phyloP scores from a whole-genome alignment of 306 rosid species.

The Vigna hirtella region DNA sequence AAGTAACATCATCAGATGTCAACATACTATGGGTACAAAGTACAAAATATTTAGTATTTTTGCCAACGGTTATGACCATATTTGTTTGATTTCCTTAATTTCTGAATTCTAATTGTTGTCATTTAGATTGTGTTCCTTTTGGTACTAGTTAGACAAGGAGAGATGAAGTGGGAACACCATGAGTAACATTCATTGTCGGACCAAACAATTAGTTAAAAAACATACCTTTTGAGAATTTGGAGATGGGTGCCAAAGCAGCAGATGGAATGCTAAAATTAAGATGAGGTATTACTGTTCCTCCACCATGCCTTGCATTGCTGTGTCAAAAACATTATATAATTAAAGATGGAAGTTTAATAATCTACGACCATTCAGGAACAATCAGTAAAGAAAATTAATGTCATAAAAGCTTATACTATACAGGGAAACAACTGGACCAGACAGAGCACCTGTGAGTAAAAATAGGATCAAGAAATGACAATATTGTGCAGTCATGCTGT shows the following conservation, averaged over 20 bases:
- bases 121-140: constrained; percentile 14
- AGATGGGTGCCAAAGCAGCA: constrained; percentile 76
- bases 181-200: neutral
- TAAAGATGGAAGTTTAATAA: constrained; percentile 41
- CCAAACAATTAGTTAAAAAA: constrained; percentile 27
- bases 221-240: constrained; percentile 74
- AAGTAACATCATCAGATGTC: constrained; percentile 34
- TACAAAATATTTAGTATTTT: constrained; percentile 5
- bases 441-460: constrained; percentile 7
- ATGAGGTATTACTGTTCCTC: constrained; percentile 86
- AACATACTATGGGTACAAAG: constrained; percentile 25
- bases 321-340: constrained; percentile 47
- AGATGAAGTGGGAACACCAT: neutral
- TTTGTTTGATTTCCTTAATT: constrained; percentile 17
- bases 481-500: neutral
- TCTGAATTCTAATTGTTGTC: constrained; percentile 8
- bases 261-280: constrained; percentile 95
- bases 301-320: constrained; percentile 96
- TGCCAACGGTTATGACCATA: neutral
- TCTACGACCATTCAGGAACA: constrained; percentile 37
- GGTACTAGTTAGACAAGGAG: neutral
- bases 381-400: constrained; percentile 24
- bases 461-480: neutral
- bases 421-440: constrained; percentile 23
- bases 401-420: neutral